Evolutionary conservation across 2,329 filamentous ascomycete species (phyloP).

Genomic region (Fusarium poae): DNA sequence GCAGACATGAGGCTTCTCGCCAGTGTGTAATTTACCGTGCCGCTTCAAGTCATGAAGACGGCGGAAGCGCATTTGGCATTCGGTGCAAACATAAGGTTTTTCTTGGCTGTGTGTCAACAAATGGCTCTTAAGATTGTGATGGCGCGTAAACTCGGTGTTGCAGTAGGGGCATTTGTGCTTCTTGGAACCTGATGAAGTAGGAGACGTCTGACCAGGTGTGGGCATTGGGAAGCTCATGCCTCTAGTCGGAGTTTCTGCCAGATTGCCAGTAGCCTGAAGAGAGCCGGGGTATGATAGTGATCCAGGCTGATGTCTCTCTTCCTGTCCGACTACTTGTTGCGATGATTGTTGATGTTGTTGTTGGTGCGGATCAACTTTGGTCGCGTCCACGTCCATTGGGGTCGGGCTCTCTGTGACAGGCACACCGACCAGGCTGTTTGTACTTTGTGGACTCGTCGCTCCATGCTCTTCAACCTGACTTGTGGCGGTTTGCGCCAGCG

Average conservation of each 20-base stretch:
- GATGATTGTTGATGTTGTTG: slow-evolving; percentile 52
- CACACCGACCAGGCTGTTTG: slow-evolving; percentile 58
- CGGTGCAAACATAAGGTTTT: slow-evolving; percentile 94
- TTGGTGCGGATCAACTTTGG: slow-evolving; percentile 33
- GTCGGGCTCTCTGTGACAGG: slow-evolving; percentile 64
- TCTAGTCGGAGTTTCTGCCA: slow-evolving; percentile 62
- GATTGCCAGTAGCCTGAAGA: slow-evolving; percentile 58
- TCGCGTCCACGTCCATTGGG: slow-evolving; percentile 67
- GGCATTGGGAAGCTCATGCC: slow-evolving; percentile 71
- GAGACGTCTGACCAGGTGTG: slow-evolving; percentile 58
- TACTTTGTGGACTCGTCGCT: slow-evolving; percentile 61
- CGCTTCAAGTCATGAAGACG: slow-evolving; percentile 95
- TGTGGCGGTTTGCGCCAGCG: slow-evolving; percentile 52
- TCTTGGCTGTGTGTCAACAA: slow-evolving; percentile 97
- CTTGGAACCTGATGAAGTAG: slow-evolving; percentile 76
- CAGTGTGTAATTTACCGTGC: slow-evolving; percentile 95
- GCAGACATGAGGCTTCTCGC: slow-evolving; percentile 94
- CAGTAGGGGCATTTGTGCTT: slow-evolving; percentile 98
- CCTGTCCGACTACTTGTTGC: slow-evolving; percentile 61
- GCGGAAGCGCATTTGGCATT: slow-evolving; percentile 93
- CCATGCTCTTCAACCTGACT: slow-evolving; percentile 55
- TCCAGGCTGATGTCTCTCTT: slow-evolving; percentile 63
- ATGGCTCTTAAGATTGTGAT: slow-evolving; percentile 98
- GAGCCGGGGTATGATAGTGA: slow-evolving; percentile 69
- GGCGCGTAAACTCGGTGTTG: slow-evolving; percentile 94